A percentile compares a stretch with the other conserved stretches of the same genome.
phyloP scores from a whole-genome alignment of 2,329 filamentous ascomycete species.

The Trichothecium roseum region DNA sequence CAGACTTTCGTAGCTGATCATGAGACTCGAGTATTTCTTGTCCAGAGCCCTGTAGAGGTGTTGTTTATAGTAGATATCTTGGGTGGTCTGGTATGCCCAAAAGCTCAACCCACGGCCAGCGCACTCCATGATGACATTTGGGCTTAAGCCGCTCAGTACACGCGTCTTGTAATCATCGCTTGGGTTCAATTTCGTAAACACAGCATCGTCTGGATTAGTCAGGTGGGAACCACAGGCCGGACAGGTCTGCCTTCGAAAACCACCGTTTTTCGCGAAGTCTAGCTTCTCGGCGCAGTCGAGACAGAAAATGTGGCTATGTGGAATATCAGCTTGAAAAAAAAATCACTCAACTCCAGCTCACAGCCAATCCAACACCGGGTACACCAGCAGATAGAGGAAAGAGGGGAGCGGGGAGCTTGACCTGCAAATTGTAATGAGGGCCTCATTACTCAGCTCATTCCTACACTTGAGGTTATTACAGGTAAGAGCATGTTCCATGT shows the following conservation, averaged over 20 bases:
- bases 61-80: constrained; percentile 76
- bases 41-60: constrained; percentile 60
- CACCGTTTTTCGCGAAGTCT: constrained; percentile 38
- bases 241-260: constrained; percentile 41
- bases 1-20: constrained; percentile 58
- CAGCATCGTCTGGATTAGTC: constrained; percentile 62
- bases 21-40: constrained; percentile 59
- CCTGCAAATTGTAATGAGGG: constrained; percentile 87
- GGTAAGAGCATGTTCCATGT: constrained; percentile 61
- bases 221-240: constrained; percentile 67
- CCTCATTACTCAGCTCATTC: constrained; percentile 54
- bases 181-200: constrained; percentile 61
- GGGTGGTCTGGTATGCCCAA: constrained; percentile 76
- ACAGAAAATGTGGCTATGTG: constrained; percentile 73
- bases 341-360: no score
- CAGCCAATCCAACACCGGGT: no score
- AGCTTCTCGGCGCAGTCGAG: constrained; percentile 57
- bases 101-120: constrained; percentile 70
- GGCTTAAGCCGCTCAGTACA: constrained; percentile 71
- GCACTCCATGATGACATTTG: constrained; percentile 77
- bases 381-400: not conserved
- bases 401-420: constrained; percentile 23
- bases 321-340: not conserved
- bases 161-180: constrained; percentile 86
- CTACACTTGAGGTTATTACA: constrained; percentile 79